A percentile compares a stretch with the other conserved stretches of the same genome.
Evolutionary conservation across 73 alveolate species (phyloP).

Genomic region (Symbiodinium natans): DNA sequence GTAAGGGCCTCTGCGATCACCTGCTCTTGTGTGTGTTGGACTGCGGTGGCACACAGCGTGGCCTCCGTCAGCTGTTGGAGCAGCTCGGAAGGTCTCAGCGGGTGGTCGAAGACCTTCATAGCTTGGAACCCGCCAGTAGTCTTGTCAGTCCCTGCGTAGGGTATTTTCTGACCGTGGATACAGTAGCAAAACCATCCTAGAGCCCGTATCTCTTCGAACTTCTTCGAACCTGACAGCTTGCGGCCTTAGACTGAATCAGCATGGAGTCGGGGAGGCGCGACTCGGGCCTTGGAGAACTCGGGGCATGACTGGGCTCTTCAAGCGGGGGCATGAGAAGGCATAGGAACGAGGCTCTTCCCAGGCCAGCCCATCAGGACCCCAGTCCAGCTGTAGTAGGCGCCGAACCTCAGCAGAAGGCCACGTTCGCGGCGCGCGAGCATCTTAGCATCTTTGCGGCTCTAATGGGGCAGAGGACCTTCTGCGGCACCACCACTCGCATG

Average conservation of each 20-base stretch:
- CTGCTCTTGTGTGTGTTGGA: too few relatives aligned
- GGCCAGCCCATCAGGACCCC: slow-evolving; percentile 67
- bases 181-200: background rate
- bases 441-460: too few relatives aligned
- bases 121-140: background rate
- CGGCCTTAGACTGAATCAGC: slow-evolving; percentile 66
- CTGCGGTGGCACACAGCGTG: too few relatives aligned
- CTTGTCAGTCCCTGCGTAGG: background rate
- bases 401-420: background rate
- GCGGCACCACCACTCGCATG: slow-evolving; percentile 59
- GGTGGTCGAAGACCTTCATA: slow-evolving; percentile 25
- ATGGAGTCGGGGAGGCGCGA: slow-evolving; percentile 44
- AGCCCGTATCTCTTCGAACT: background rate
- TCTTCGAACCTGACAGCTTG: background rate
- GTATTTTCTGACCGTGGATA: background rate
- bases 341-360: slow-evolving; percentile 43
- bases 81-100: slow-evolving; percentile 69
- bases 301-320: too few relatives aligned
- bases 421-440: too few relatives aligned
- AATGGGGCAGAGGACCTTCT: slow-evolving; percentile 5
- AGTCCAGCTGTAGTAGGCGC: slow-evolving; percentile 54
- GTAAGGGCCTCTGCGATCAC: too few relatives aligned
- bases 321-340: too few relatives aligned
- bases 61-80: slow-evolving; percentile 40
- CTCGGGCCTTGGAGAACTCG: slow-evolving; percentile 6